These are phyloP conservation scores for Gaultheria prostrata DNA, from an alignment of 148 eudicot species.

Conservation along the genomic window DNA sequence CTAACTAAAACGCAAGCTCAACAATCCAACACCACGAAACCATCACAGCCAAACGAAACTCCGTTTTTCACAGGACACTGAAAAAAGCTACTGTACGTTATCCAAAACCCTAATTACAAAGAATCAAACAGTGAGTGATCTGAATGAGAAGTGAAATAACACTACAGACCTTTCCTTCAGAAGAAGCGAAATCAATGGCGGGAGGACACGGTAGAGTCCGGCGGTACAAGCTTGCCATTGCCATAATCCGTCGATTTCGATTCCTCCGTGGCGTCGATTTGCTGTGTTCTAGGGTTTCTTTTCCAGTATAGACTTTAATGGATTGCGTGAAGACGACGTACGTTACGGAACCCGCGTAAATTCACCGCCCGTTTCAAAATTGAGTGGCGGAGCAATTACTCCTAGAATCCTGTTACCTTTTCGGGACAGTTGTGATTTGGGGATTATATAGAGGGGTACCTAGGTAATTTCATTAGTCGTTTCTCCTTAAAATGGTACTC, in stretches of 20 bases:
- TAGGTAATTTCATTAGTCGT: too few species aligned
- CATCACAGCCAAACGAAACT: not conserved
- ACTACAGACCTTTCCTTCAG: slow-evolving; percentile 62
- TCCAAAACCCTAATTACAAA: not conserved
- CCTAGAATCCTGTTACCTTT: not conserved
- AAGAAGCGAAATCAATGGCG: slow-evolving; percentile 77
- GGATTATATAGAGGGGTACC: too few species aligned
- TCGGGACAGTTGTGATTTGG: too few species aligned
- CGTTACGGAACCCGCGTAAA: not conserved
- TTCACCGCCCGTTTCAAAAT: not conserved
- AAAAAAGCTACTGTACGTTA: not conserved
- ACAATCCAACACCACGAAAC: not conserved
- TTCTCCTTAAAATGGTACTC: too few species aligned
- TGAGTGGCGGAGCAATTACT: not conserved
- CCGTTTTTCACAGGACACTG: not conserved
- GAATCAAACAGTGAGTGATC: not conserved
- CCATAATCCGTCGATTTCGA: slow-evolving; percentile 32
- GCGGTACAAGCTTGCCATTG: slow-evolving; percentile 76
- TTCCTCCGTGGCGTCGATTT: not conserved
- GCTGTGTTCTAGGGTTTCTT: not conserved
- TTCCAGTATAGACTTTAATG: not conserved
- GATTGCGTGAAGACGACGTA: not conserved
- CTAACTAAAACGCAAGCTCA: not conserved
- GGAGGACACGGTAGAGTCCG: slow-evolving; percentile 86
- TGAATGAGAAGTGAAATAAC: not conserved